Base-by-base conservation (phyloP, 2,329 filamentous ascomycete species). In the Pleoardoris graminearum region DNA sequence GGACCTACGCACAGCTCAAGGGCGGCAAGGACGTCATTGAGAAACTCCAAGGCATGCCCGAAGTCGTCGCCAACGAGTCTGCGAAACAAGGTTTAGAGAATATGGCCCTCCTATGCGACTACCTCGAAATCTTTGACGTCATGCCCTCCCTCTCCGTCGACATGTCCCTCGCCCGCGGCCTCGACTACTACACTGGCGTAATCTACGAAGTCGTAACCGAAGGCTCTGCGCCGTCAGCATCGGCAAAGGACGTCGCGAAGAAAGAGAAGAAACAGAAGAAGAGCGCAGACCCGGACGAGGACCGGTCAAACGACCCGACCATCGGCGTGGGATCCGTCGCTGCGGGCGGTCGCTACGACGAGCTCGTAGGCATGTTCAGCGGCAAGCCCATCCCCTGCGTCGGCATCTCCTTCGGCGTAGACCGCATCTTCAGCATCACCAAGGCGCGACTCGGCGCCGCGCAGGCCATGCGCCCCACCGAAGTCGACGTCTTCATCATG, bases 401-500 rank as follows among this genome's bases (percentile, higher is more conserved):
- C 5, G 90, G 90, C 57, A 89, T 96, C 62, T 96, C 92, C 1
- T 97, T 97, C 69, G 93, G 93, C 50, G 90, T 97, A 43, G 93
- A 97, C 75, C 87, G 93, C 63, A 97, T 97, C 68, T 96, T 96
- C 77, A 91, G 89, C 63, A 92, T 97, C 68, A 90, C 88, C 59
- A 92, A 96, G 74, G 87, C 90, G 11, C 82, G 86, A 43, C 81
- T 90, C 71, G 85, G 84, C 56, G 83, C 82, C 51, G 82, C 77
- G 49, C 74, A 80, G 17, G 62, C 76, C 25, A 76, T 85, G 47
- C 80, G 89, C 58, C 80, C 81, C 59, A 91, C 87, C 67, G 89
- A 94, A 63, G 87, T 92, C 2, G 92, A 97, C 68, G 91, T 92
- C 39, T 97, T 86, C 75, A 88, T 97, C 67, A 97, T 97, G 91